Evolutionary conservation across 2,329 filamentous ascomycete genomes (phyloP).

Genomic region (Thelonectria discophora): DNA sequence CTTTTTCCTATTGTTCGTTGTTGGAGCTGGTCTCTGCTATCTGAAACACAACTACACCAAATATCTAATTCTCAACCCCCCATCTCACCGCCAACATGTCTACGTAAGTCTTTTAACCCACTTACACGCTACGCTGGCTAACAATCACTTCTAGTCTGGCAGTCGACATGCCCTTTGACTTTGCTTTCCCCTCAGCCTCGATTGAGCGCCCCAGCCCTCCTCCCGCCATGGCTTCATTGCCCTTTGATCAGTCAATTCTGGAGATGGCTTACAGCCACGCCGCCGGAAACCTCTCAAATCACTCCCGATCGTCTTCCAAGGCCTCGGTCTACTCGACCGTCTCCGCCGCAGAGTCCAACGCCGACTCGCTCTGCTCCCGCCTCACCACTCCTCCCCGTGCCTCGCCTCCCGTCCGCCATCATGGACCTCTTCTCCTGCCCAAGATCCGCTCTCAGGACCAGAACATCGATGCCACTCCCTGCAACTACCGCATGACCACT

Average conservation of each 20-base stretch:
- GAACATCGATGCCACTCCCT: conserved; percentile 69
- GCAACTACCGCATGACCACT: conserved; percentile 48
- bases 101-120: conserved; percentile 42
- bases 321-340: conserved; percentile 69
- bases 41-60: conserved; percentile 30
- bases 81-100: conserved; percentile 43
- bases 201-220: conserved; percentile 46
- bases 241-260: conserved; percentile 65
- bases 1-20: conserved; percentile 15
- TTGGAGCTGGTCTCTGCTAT: conserved; percentile 39
- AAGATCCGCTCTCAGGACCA: conserved; percentile 90
- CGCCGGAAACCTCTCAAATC: conserved; percentile 50
- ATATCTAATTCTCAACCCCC: conserved; percentile 31
- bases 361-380: conserved; percentile 73
- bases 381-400: conserved; percentile 72
- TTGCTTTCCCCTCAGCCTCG: conserved; percentile 59
- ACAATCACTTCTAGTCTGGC: conserved; percentile 59
- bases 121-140: conserved; percentile 27
- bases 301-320: conserved; percentile 71
- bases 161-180: conserved; percentile 70
- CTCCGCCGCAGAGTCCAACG: conserved; percentile 64
- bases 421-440: conserved; percentile 82
- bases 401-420: conserved; percentile 76
- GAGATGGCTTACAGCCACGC: conserved; percentile 59
- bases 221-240: conserved; percentile 49